Evolutionary conservation across 2,329 filamentous ascomycete genomes (phyloP).

Genomic region (Ceratocystis variospora): DNA sequence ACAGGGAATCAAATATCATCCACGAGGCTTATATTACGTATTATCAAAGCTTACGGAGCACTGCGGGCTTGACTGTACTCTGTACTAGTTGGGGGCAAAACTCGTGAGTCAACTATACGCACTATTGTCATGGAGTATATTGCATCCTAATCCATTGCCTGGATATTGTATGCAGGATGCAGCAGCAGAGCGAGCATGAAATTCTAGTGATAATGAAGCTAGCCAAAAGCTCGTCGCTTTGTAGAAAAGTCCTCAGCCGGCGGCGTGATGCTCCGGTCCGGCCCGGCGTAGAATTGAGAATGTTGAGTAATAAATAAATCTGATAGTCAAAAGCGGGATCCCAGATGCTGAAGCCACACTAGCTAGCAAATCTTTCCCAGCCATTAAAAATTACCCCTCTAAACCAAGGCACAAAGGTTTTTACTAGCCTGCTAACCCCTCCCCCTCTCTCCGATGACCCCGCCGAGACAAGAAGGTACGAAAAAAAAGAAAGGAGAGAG

Average conservation of each 20-base stretch:
- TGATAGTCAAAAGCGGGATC: background rate
- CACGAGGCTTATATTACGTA: too few species aligned
- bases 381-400: background rate
- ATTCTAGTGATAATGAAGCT: background rate
- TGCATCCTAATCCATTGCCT: background rate
- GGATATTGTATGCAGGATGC: background rate
- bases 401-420: background rate
- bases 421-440: background rate
- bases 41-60: background rate
- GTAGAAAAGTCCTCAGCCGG: too few species aligned
- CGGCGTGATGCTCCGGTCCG: background rate
- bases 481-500: constrained; percentile 7
- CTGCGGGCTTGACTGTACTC: background rate
- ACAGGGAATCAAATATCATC: too few species aligned
- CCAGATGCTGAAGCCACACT: background rate
- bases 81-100: background rate
- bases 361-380: background rate
- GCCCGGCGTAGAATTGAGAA: constrained; percentile 1
- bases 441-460: constrained; percentile 17
- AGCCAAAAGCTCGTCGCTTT: too few species aligned
- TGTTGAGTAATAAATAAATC: background rate
- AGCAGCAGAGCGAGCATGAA: background rate
- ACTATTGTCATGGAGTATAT: background rate
- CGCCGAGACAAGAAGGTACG: constrained; percentile 8
- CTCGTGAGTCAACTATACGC: background rate